Evolutionary conservation across 345 rosid species (phyloP), one percentile per base, ranked within the genome.

Genomic region (Salix viminalis): DNA sequence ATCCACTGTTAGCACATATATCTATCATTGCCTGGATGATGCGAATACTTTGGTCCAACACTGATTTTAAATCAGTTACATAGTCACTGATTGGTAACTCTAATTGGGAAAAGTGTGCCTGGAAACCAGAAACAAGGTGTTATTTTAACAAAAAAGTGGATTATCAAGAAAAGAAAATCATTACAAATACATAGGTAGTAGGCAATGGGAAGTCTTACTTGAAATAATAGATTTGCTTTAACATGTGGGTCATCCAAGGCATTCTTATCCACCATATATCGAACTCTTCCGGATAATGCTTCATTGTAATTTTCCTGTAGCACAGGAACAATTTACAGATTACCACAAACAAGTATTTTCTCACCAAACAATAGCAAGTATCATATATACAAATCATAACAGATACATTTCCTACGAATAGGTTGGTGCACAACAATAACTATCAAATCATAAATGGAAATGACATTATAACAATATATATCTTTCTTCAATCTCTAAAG

Each of bases 21-120:
- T 95, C 99, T 84, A 95, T 93, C 97, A 91, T 95, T 73, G 99
- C 97, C 80, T 95, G 99, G 80, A 93, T 90, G 85, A 95, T 90
- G 69, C 99, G 97, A 75, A 95, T 95, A 82, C 98, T 95, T 83
- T 95, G 99, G 86, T 95, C 99, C 85, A 95, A 81, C 54, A 95
- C 97, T 32, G 97, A 95, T 88, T 95, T 95, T 79, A 95, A 84
- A 89, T 95, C 98, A 4, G 98, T 95, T 79, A 88, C 84, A 74
- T 95, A 95, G 83, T 93, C 99, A 81, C 93, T 95, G 82, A 95
- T 87, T 44, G 97, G 99, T 54, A 95, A 87, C 67, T 94, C 90
- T 62, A 95, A 81, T 86, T 83, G 96, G 70, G 94, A 88, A 86
- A 95, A 95, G 78, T 93, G 96, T 83, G 99, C 97, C 97, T 95